phyloP scores from a whole-genome alignment of 2,329 filamentous ascomycete genomes.

The Rachicladosporium sp. region DNA sequence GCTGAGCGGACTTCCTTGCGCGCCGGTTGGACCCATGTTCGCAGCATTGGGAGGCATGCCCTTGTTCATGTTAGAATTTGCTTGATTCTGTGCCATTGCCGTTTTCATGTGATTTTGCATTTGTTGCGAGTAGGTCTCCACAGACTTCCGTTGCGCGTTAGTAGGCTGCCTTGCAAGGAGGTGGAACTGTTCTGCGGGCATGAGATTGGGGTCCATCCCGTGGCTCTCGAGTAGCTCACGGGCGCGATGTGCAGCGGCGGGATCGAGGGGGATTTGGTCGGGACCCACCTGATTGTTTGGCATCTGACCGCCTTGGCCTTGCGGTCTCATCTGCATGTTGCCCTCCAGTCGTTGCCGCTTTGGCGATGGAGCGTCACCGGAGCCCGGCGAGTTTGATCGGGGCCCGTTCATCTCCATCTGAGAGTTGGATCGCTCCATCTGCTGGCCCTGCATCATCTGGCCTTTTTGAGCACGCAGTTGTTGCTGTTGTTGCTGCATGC shows the following conservation, averaged over 20 bases:
- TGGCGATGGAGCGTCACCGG: slow-evolving; percentile 77
- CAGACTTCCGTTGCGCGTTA: slow-evolving; percentile 64
- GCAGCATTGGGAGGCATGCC: slow-evolving; percentile 45
- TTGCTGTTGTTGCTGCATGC: slow-evolving; percentile 27
- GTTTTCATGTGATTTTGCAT: slow-evolving; percentile 71
- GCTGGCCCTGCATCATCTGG: slow-evolving; percentile 53
- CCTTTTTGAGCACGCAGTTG: slow-evolving; percentile 46
- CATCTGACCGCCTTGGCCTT: slow-evolving; percentile 18
- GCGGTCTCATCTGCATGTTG: slow-evolving; percentile 55
- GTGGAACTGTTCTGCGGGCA: slow-evolving; percentile 67
- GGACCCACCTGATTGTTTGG: slow-evolving; percentile 23
- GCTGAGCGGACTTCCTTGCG: slow-evolving; percentile 22
- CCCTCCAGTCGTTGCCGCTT: slow-evolving; percentile 78
- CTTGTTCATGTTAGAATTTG: slow-evolving; percentile 55
- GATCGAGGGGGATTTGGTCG: slow-evolving; percentile 11
- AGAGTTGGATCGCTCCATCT: slow-evolving; percentile 81
- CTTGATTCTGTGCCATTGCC: slow-evolving; percentile 40
- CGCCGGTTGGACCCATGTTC: slow-evolving; percentile 39
- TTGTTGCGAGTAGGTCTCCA: slow-evolving; percentile 76
- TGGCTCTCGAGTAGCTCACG: slow-evolving; percentile 41
- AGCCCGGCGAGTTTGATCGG: slow-evolving; percentile 67
- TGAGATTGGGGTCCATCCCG: slow-evolving; percentile 61
- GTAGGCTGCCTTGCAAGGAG: slow-evolving; percentile 41
- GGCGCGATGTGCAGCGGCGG: slow-evolving; percentile 11
- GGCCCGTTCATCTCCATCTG: slow-evolving; percentile 75